Percentiles rank a stretch among this genome's conserved stretches.
Conservation (phyloP, 1,284 basidiomycete genomes). For the Leccinum proximum region DNA sequence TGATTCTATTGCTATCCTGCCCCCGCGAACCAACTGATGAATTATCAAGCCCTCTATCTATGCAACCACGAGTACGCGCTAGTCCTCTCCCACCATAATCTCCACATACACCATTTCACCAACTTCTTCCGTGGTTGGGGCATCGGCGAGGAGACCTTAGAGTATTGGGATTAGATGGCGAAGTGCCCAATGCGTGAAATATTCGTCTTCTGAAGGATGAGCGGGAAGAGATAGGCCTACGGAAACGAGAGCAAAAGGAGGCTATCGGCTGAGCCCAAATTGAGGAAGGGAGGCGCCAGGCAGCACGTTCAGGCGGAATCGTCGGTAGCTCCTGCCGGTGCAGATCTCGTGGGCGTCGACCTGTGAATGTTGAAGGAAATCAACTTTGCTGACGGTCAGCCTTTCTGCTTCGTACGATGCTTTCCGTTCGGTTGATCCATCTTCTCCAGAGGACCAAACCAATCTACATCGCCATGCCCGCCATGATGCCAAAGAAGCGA, state of each 20-base stretch:
- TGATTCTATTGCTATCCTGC: neutral
- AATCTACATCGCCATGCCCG: conserved; percentile 41
- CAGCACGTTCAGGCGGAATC: conserved; percentile 79
- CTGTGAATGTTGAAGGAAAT: conserved; percentile 68
- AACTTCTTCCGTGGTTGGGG: conserved; percentile 23
- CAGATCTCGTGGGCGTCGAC: conserved; percentile 52
- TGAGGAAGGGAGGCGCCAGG: conserved; percentile 97
- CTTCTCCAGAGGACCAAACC: conserved; percentile 69
- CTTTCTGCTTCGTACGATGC: neutral
- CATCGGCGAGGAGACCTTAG: conserved; percentile 62
- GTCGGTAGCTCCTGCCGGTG: conserved; percentile 50
- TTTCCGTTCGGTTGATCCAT: conserved; percentile 3
- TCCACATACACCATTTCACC: conserved; percentile 82
- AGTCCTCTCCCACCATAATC: conserved; percentile 77
- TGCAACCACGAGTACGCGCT: conserved; percentile 84
- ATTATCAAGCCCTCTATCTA: conserved; percentile 80
- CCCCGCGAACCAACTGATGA: neutral
- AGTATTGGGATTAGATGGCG: conserved; percentile 88
- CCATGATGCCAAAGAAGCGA: conserved; percentile 87
- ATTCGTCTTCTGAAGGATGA: conserved; percentile 98
- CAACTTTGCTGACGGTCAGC: conserved; percentile 91
- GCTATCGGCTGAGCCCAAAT: conserved; percentile 86
- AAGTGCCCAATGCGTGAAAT: conserved; percentile 92
- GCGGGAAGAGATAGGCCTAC: conserved; percentile 90
- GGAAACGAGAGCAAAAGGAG: conserved; percentile 94